A percentile compares a stretch with the other conserved stretches of the same genome.
phyloP scores from a whole-genome alignment of 176 grass and related monocot genomes.

The Paspalum notatum region DNA sequence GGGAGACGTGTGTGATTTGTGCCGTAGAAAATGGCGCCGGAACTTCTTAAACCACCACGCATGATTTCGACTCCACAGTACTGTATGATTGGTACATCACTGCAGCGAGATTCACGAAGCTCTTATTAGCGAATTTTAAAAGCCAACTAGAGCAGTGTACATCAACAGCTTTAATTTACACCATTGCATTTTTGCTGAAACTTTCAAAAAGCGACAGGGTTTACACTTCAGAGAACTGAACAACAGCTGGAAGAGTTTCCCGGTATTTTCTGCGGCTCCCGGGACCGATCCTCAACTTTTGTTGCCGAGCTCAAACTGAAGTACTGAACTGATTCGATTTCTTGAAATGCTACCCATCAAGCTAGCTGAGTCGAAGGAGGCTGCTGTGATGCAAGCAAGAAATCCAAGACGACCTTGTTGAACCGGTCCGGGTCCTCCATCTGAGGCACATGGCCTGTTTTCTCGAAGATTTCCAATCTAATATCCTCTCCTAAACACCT shows the following conservation, averaged over 20 bases:
- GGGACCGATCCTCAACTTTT: not conserved
- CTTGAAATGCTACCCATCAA: not conserved
- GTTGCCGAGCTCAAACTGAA: not conserved
- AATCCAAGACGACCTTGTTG: conserved; percentile 62
- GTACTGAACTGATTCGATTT: not conserved
- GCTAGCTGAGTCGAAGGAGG: not conserved
- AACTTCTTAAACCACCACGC: too few species aligned
- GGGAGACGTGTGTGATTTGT: too few species aligned
- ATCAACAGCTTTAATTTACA: not conserved
- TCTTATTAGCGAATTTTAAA: too few species aligned
- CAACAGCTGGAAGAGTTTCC: not conserved
- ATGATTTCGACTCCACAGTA: too few species aligned
- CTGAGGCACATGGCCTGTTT: conserved; percentile 67
- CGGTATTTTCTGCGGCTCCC: not conserved
- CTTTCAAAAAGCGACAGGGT: not conserved
- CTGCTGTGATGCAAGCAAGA: conserved; percentile 47
- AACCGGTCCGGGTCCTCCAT: conserved; percentile 68
- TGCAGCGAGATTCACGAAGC: too few species aligned
- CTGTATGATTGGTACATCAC: too few species aligned
- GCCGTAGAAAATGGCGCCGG: too few species aligned
- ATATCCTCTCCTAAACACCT: conserved; percentile 65
- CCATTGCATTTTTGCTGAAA: not conserved
- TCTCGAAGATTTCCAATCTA: conserved; percentile 51
- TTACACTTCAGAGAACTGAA: not conserved
- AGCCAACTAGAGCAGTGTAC: too few species aligned